Conservation (phyloP, 768 basidiomycete species). For the Polyporus arcularius region DNA sequence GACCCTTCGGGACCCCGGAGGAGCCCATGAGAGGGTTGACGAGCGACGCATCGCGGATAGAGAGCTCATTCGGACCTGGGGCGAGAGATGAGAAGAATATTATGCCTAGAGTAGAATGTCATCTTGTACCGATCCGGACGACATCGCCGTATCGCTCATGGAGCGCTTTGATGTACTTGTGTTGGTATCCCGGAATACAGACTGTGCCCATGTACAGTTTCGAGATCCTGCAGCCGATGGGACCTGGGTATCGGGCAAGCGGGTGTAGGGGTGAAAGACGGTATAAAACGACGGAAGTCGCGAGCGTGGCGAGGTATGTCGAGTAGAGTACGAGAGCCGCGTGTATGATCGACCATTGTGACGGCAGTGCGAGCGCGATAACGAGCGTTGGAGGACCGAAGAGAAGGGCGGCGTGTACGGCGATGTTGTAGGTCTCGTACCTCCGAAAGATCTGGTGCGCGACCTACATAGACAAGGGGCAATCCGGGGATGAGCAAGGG, state of each 20-base stretch:
- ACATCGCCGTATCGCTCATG: slow-evolving; percentile 39
- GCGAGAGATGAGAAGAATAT: not conserved
- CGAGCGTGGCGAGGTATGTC: slow-evolving; percentile 33
- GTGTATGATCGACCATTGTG: not conserved
- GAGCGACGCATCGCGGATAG: slow-evolving; percentile 35
- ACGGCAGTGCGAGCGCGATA: not conserved
- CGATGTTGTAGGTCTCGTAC: not conserved
- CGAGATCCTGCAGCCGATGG: slow-evolving; percentile 27
- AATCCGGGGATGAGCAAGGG: too few species aligned
- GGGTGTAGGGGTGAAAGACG: slow-evolving; percentile 41
- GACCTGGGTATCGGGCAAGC: slow-evolving; percentile 39
- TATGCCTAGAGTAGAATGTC: not conserved
- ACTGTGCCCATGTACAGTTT: slow-evolving; percentile 23
- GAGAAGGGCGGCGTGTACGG: not conserved
- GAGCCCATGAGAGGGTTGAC: slow-evolving; percentile 35
- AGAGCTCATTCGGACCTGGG: slow-evolving; percentile 50
- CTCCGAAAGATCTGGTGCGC: slow-evolving; percentile 2
- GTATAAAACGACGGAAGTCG: slow-evolving; percentile 33
- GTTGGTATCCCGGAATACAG: slow-evolving; percentile 27
- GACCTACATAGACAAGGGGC: not conserved
- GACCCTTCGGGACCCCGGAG: slow-evolving; percentile 39
- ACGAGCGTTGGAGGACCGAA: not conserved
- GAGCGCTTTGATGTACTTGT: slow-evolving; percentile 28
- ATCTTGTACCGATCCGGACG: not conserved
- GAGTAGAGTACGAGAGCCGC: slow-evolving; percentile 11